Evolutionary conservation across 805 yeast genomes (phyloP), one percentile per base, ranked within the genome.

Genomic region (Huiozyma naganishii): DNA sequence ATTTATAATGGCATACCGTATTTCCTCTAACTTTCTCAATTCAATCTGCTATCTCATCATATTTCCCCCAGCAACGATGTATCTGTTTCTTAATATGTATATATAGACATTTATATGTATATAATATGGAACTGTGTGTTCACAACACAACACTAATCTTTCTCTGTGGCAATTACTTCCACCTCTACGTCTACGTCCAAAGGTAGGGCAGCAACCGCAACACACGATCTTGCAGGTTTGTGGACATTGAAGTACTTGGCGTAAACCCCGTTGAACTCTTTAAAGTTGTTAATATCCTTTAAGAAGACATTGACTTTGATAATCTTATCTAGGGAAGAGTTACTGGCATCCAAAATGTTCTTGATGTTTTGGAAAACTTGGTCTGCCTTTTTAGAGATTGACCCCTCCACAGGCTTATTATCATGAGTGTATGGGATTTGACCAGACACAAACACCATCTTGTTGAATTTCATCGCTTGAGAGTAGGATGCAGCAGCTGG

Each of bases 221-320:
- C 95, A 73, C 96, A 90, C 2, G 96, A 84, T 76, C 97, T 84
- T 33, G 97, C 97, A 40, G 97, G 97, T 65, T 82, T 82, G 69
- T 81, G 88, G 37, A 67, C 69, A 58, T 64, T 73, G 71, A 85
- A 85, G 67, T 82, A 80, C 64, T 79, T 63, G 41, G 77, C 78
- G 68, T 90, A 90, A 42, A 84, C 92, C 52, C 72, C 74, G 69
- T 90, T 90, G 71, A 90, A 84, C 51, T 76, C 82, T 48, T 74
- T 83, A 59, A 90, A 90, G 61, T 83, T 76, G 56, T 70, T 69
- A 81, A 90, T 90, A 67, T 90, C 95, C 47, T 95, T 79, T 65
- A 90, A 77, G 73, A 85, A 90, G 52, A 89, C 74, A 63, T 81
- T 89, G 57, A 68, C 81, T 71, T 90, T 90, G 61, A 87, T 90